These are phyloP conservation scores for Orobanche coerulescens DNA, from an alignment of 257 asterid genomes.

Conservation along the genomic window DNA sequence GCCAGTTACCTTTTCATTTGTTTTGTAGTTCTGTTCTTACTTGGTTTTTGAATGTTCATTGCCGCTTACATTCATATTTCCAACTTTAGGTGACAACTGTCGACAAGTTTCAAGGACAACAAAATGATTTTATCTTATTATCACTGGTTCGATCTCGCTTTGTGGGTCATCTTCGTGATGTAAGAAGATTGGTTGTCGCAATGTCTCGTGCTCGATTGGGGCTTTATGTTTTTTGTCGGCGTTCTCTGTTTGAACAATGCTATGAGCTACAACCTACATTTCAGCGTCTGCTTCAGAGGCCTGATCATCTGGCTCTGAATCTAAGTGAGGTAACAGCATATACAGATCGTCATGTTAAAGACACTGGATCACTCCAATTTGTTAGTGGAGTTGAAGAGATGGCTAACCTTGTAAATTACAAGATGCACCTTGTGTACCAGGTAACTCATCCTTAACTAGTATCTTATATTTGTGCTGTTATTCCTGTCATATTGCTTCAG, in stretches of 20 bases:
- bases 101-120: slow-evolving; percentile 99
- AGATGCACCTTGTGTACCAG: slow-evolving; percentile 68
- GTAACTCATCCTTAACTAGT: slow-evolving; percentile 31
- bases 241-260: slow-evolving; percentile 93
- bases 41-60: slow-evolving; percentile 1
- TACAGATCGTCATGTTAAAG: slow-evolving; percentile 78
- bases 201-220: slow-evolving; percentile 99
- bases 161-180: slow-evolving; percentile 99
- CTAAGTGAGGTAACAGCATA: slow-evolving; percentile 45
- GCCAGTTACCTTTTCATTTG: background rate
- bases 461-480: background rate
- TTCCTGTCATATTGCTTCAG: background rate
- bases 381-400: slow-evolving; percentile 72
- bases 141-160: slow-evolving; percentile 97
- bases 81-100: slow-evolving; percentile 75
- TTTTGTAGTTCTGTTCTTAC: background rate
- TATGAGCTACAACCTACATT: slow-evolving; percentile 93
- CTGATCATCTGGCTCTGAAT: slow-evolving; percentile 72
- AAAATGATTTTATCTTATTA: slow-evolving; percentile 74
- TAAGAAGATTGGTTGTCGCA: slow-evolving; percentile 94
- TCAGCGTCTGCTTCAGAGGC: slow-evolving; percentile 74
- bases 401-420: slow-evolving; percentile 68
- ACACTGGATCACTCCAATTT: slow-evolving; percentile 49
- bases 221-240: slow-evolving; percentile 82
- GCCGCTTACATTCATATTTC: slow-evolving; percentile 18